These are phyloP conservation scores for Tolypocladium nubicola DNA, from an alignment of 2,329 filamentous ascomycete species.

Conservation along the genomic window DNA sequence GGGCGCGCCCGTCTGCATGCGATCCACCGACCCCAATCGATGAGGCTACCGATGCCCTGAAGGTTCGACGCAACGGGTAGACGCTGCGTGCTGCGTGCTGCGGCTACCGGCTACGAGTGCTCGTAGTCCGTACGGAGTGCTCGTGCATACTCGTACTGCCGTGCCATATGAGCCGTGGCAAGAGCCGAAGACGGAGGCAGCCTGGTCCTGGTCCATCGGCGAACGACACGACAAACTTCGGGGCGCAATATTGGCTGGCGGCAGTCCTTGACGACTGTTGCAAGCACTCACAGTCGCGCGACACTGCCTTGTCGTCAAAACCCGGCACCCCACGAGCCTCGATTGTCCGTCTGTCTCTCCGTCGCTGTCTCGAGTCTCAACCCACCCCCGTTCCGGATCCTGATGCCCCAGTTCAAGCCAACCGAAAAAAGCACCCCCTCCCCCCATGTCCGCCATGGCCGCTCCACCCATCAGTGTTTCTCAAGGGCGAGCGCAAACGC, in stretches of 20 bases:
- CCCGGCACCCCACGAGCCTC: neutral
- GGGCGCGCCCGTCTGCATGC: neutral
- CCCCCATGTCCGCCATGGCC: neutral
- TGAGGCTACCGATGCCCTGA: neutral
- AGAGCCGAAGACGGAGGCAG: neutral
- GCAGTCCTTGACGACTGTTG: neutral
- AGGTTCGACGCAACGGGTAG: neutral
- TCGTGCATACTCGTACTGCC: too few relatives aligned
- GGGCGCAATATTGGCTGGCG: neutral
- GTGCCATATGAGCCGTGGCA: neutral
- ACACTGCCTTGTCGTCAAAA: neutral
- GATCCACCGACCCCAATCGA: constrained; percentile 1
- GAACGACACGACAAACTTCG: neutral
- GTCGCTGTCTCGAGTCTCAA: neutral
- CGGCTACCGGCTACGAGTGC: too few relatives aligned
- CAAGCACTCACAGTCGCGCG: neutral
- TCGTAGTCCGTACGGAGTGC: too few relatives aligned
- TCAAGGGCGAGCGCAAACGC: constrained; percentile 5
- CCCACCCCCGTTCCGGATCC: neutral
- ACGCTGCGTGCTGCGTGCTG: neutral
- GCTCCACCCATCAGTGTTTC: constrained; percentile 1
- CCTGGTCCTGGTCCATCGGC: neutral
- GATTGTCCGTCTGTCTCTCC: neutral
- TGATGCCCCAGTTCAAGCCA: neutral
- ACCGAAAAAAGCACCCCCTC: neutral